Conservation (phyloP, 2,329 filamentous ascomycete genomes). For the Colletotrichum simmondsii region DNA sequence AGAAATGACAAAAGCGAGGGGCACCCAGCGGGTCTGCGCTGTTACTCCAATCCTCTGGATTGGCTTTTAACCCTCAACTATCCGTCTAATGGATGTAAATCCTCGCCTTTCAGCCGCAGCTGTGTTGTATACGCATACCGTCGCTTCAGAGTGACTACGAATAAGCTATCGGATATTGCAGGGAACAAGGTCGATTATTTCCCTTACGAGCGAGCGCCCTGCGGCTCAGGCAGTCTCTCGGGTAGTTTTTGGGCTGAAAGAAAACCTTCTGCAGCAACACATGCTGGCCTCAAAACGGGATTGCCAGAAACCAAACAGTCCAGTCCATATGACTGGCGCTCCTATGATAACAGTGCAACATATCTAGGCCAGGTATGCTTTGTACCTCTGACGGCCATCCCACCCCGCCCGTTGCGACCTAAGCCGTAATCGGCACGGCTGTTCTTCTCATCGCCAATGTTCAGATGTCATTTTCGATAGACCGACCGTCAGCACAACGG, state of each 20-base stretch:
- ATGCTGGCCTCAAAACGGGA: neutral
- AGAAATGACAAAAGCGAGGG: conserved; percentile 25
- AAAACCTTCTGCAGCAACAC: neutral
- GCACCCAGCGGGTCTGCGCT: conserved; percentile 8
- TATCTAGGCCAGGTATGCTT: neutral
- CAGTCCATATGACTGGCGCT: conserved; percentile 2
- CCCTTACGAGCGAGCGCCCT: neutral
- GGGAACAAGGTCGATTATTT: neutral
- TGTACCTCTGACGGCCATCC: neutral
- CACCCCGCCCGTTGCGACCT: conserved; percentile 4
- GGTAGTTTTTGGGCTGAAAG: neutral
- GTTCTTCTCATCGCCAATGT: neutral
- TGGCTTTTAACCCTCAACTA: conserved; percentile 2
- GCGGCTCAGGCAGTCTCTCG: neutral
- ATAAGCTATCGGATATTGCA: neutral
- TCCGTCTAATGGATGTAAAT: conserved; percentile 4
- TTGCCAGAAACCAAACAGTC: neutral
- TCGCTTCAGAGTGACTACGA: neutral
- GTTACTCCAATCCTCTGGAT: conserved; percentile 1
- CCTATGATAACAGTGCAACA: conserved; percentile 1
- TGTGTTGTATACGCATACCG: neutral
- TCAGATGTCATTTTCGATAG: conserved; percentile 18
- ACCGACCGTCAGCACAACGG: neutral
- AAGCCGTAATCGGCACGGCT: conserved; percentile 1
- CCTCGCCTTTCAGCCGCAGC: neutral